These are phyloP conservation scores for Boletus insuetus DNA, from an alignment of 768 basidiomycete species.

Conservation along the genomic window DNA sequence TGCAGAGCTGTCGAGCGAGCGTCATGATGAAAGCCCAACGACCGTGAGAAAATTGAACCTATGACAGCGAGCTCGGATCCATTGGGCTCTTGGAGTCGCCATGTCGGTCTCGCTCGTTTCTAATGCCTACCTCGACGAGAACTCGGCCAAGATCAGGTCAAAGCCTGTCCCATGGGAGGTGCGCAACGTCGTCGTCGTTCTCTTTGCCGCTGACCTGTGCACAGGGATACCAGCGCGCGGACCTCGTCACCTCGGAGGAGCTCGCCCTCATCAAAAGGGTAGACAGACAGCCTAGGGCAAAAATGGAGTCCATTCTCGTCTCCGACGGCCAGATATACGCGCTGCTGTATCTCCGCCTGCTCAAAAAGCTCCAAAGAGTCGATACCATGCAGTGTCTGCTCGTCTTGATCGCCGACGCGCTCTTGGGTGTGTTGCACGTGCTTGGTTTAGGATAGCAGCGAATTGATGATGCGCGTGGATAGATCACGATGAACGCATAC, in stretches of 20 bases:
- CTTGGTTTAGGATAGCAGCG: neutral
- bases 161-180: slow-evolving; percentile 99
- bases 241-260: slow-evolving; percentile 84
- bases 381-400: slow-evolving; percentile 89
- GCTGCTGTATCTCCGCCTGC: slow-evolving; percentile 81
- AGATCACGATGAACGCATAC: slow-evolving; percentile 89
- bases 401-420: slow-evolving; percentile 84
- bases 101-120: slow-evolving; percentile 81
- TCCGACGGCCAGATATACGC: slow-evolving; percentile 85
- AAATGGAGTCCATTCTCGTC: slow-evolving; percentile 72
- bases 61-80: neutral
- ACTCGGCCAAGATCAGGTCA: slow-evolving; percentile 79
- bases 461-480: neutral
- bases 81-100: neutral
- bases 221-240: slow-evolving; percentile 94
- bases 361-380: slow-evolving; percentile 80
- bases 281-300: slow-evolving; percentile 73
- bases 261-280: slow-evolving; percentile 86
- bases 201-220: slow-evolving; percentile 10
- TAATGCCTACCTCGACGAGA: slow-evolving; percentile 83
- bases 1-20: slow-evolving; percentile 2
- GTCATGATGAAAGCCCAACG: neutral
- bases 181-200: slow-evolving; percentile 2
- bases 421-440: slow-evolving; percentile 55
- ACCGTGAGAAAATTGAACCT: slow-evolving; percentile 35